These are phyloP conservation scores for Trypanosoma platydactyli DNA, from an alignment of 208 protist species.

Conservation along the genomic window DNA sequence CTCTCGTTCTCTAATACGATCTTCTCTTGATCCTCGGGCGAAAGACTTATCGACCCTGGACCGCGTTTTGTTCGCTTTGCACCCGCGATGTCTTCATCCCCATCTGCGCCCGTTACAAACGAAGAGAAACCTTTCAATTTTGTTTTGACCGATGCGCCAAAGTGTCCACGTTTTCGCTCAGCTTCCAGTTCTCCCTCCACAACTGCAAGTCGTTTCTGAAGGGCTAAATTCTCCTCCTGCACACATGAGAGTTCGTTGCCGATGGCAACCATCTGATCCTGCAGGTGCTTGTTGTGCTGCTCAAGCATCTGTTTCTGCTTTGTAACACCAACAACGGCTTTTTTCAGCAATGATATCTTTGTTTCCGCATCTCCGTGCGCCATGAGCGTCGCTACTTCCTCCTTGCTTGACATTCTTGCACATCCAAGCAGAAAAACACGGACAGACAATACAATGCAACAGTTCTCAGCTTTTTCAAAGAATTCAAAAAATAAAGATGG, in stretches of 20 bases:
- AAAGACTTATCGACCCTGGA: constrained; percentile 31
- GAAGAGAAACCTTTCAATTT: constrained; percentile 67
- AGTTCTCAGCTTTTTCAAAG: not conserved
- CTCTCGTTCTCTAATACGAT: constrained; percentile 68
- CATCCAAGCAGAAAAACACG: not conserved
- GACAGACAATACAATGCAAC: constrained; percentile 4
- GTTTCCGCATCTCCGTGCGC: constrained; percentile 66
- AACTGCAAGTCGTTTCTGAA: constrained; percentile 47
- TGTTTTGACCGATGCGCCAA: constrained; percentile 57
- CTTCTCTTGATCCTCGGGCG: constrained; percentile 62
- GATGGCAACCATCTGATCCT: constrained; percentile 44
- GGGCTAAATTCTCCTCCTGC: constrained; percentile 44
- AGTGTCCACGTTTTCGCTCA: constrained; percentile 45
- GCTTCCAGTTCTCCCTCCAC: constrained; percentile 49
- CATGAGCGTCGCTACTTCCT: constrained; percentile 75
- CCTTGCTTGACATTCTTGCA: constrained; percentile 39
- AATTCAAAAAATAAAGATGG: constrained; percentile 22
- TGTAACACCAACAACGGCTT: constrained; percentile 78
- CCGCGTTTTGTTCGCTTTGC: constrained; percentile 7
- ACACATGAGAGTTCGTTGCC: constrained; percentile 40
- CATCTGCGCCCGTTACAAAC: constrained; percentile 48
- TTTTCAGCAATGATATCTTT: constrained; percentile 84
- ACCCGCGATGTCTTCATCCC: constrained; percentile 17
- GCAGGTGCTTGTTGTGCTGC: constrained; percentile 45
- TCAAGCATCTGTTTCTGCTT: constrained; percentile 81